Percentiles rank a stretch among this genome's conserved stretches.
phyloP scores from a whole-genome alignment of 2,329 filamentous ascomycete genomes.

The Emergomyces orientalis region DNA sequence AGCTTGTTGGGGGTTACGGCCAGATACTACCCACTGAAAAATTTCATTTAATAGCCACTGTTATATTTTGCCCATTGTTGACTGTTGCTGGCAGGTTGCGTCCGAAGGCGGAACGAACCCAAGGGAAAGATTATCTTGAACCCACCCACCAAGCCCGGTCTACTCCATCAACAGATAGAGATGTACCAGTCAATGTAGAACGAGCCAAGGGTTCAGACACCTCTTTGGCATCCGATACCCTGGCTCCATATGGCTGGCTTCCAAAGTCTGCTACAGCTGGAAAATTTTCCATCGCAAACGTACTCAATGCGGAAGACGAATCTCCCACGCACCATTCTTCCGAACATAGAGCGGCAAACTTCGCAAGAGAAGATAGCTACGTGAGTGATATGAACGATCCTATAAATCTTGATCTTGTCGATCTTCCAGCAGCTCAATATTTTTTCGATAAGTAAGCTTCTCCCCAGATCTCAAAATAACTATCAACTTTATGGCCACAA shows the following conservation, averaged over 20 bases:
- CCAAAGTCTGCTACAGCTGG: constrained; percentile 22
- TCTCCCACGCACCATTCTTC: constrained; percentile 7
- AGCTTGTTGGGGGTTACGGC: not conserved
- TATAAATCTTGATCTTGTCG: constrained; percentile 21
- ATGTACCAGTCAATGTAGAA: not conserved
- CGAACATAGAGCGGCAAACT: not conserved
- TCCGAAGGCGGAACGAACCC: constrained; percentile 16
- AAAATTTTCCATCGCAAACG: constrained; percentile 18
- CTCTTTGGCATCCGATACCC: constrained; percentile 12
- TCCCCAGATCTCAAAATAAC: not conserved
- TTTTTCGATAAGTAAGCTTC: constrained; percentile 24
- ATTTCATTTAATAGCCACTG: not conserved
- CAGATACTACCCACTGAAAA: not conserved
- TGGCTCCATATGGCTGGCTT: constrained; percentile 15
- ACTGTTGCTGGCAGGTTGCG: constrained; percentile 12
- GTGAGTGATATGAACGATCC: constrained; percentile 22
- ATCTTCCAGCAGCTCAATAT: constrained; percentile 21
- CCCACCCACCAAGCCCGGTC: not conserved
- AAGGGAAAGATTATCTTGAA: constrained; percentile 2
- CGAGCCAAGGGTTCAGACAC: not conserved
- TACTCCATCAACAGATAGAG: constrained; percentile 1
- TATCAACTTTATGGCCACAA: not conserved
- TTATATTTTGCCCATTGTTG: not conserved
- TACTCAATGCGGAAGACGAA: constrained; percentile 17
- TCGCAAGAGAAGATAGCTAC: constrained; percentile 4